These are phyloP conservation scores for Scorias spongiosa DNA, from an alignment of 2,329 filamentous ascomycete species.

Conservation along the genomic window DNA sequence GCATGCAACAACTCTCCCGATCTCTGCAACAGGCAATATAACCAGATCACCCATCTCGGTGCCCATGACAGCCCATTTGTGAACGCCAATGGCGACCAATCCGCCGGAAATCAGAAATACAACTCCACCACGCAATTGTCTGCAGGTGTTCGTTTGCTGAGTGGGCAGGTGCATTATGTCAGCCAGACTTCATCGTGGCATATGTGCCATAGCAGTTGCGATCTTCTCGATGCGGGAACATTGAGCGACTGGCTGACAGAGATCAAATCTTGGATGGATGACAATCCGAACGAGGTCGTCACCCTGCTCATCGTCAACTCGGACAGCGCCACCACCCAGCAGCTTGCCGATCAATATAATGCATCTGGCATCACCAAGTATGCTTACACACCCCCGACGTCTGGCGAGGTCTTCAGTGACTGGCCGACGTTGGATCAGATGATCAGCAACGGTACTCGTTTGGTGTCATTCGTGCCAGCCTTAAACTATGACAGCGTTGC, in stretches of 20 bases:
- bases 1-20: slow-evolving; percentile 71
- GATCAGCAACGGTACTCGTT: slow-evolving; percentile 47
- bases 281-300: slow-evolving; percentile 58
- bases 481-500: slow-evolving; percentile 21
- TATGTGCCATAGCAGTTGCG: slow-evolving; percentile 56
- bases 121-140: slow-evolving; percentile 57
- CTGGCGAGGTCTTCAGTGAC: slow-evolving; percentile 22
- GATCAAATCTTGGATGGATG: slow-evolving; percentile 54
- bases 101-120: slow-evolving; percentile 58
- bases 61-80: slow-evolving; percentile 63
- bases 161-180: slow-evolving; percentile 53
- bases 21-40: slow-evolving; percentile 57
- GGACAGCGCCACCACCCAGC: slow-evolving; percentile 39
- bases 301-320: slow-evolving; percentile 61
- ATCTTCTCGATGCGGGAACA: slow-evolving; percentile 52
- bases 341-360: slow-evolving; percentile 41
- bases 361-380: slow-evolving; percentile 45
- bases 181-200: slow-evolving; percentile 38
- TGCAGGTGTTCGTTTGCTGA: slow-evolving; percentile 55
- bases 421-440: slow-evolving; percentile 63
- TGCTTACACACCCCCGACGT: slow-evolving; percentile 41
- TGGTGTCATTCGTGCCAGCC: slow-evolving; percentile 55
- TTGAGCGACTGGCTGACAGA: slow-evolving; percentile 47
- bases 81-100: slow-evolving; percentile 43
- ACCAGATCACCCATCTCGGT: slow-evolving; percentile 62